Base-by-base conservation (phyloP, 2,329 filamentous ascomycete genomes). In the Xylariaceae sp. region DNA sequence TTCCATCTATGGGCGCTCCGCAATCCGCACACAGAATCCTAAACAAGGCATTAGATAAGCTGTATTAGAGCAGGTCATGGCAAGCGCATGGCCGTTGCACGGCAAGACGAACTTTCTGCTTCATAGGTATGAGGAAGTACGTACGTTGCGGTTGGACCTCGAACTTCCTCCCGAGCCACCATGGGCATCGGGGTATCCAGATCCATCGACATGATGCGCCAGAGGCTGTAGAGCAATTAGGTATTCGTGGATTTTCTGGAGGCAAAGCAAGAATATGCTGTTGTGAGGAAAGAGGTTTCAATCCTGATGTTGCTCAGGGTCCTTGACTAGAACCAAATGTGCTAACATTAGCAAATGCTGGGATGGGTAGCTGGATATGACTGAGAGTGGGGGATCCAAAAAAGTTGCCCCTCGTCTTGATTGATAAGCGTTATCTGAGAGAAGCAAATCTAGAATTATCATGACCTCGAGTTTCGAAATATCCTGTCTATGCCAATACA, bases 11-110 rank as follows among this genome's bases (percentile, higher is more conserved):
- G 27, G 90, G 83, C 44, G 87, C 88, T 59, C 90, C 92, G 65
- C 92, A 98, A 73, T 97, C 95, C 71, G 88, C 95, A 67, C 92
- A 98, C 42, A 98, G 84, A 59, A 97, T 95, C n/a, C 45, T 51
- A 11, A 5, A 24, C 21, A 24, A 24, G 21, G 21, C 21, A 11
- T 7, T 11, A 24, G 11, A 24, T 11, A 24, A 24, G n/a, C n/a
- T n/a, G n/a, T n/a, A n/a, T n/a, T n/a, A n/a, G n/a, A n/a, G n/a
- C n/a, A n/a, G n/a, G n/a, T n/a, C n/a, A n/a, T n/a, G n/a, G n/a
- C n/a, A n/a, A n/a, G n/a, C n/a, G n/a, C n/a, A n/a, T n/a, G n/a
- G n/a, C n/a, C n/a, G n/a, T n/a, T n/a, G n/a, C n/a, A n/a, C n/a
- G n/a, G n/a, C n/a, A n/a, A n/a, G n/a, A n/a, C n/a, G n/a, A n/a